Evolutionary conservation across 495 filamentous ascomycete genomes (phyloP), one percentile per base, ranked within the genome.

Genomic region (Neurospora hispaniola): DNA sequence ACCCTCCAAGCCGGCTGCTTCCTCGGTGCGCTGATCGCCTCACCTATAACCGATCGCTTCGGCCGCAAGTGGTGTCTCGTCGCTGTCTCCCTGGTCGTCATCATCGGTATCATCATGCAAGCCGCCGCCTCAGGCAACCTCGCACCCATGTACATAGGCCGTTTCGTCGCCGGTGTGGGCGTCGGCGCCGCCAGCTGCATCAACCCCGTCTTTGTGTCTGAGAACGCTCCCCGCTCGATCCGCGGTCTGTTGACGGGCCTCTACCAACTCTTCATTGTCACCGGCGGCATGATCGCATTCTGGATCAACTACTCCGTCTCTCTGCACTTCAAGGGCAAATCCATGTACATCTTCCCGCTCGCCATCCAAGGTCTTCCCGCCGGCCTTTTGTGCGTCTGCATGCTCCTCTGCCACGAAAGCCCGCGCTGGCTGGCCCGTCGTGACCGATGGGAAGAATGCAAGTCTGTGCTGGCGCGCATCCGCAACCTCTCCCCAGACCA

Each of bases 401-500:
- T 88, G 81, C 78, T 85, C 59, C 82, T 82, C 38, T 87, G 84
- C 79, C 89, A 90, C 62, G 91, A 93, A 76, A 90, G 89, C 5
- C 91, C 91, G 7, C 86, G 91, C 42, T 93, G 88, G 85, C 86
- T 93, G 18, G 90, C 90, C 10, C 87, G 88, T 69, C 85, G 87
- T 75, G 90, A 92, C 77, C 84, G 87, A 42, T 92, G 90, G 90
- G 91, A 93, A 76, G 86, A 89, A 46, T 88, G 90, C 18, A 86
- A 85, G 70, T 72, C 71, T 0, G 86, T 88, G 3, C 85, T 92
- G 31, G 80, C 81, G 20, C 82, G 82, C 59, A 86, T 91, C 59
- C 88, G 90, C 46, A 82, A 86, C 75, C 81, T 87, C 5, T 84
- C 89, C 0, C 70, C 83, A 0, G 82, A 85, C 12, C 91, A 93